These are phyloP conservation scores for Closterium sp. DNA, from an alignment of 139 green algal species.

Conservation along the genomic window DNA sequence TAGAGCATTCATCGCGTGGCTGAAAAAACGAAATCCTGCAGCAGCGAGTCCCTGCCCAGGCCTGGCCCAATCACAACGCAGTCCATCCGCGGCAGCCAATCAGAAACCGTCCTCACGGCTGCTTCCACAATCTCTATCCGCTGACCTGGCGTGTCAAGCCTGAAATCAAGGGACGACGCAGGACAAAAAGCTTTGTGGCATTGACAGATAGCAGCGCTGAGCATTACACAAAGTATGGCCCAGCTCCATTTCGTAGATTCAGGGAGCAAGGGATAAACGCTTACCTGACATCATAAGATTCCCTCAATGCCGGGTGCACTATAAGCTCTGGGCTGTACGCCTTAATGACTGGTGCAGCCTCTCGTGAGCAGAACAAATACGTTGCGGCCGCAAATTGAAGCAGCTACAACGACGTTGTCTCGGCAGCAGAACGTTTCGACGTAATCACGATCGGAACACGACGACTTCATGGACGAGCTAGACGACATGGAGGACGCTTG, in stretches of 20 bases:
- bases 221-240: too few relatives aligned
- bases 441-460: too few relatives aligned
- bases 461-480: too few relatives aligned
- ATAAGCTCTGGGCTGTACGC: conserved; percentile 92
- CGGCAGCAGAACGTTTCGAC: too few relatives aligned
- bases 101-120: background rate
- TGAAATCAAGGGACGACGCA: background rate
- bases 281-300: conserved; percentile 23
- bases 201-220: too few relatives aligned
- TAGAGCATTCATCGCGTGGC: too few relatives aligned
- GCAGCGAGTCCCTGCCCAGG: conserved; percentile 43
- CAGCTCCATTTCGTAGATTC: too few relatives aligned
- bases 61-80: conserved; percentile 54
- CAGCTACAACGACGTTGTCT: too few relatives aligned
- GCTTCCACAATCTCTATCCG: conserved; percentile 6
- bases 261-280: too few relatives aligned
- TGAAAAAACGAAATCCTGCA: too few relatives aligned
- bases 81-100: conserved; percentile 55
- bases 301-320: conserved; percentile 70
- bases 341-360: conserved; percentile 87
- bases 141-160: background rate
- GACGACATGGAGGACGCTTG: too few relatives aligned
- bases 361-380: conserved; percentile 85
- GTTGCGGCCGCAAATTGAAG: too few relatives aligned
- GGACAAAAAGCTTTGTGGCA: background rate